Base-by-base conservation (phyloP, 1,284 basidiomycete genomes). In the Malassezia cuniculi region DNA sequence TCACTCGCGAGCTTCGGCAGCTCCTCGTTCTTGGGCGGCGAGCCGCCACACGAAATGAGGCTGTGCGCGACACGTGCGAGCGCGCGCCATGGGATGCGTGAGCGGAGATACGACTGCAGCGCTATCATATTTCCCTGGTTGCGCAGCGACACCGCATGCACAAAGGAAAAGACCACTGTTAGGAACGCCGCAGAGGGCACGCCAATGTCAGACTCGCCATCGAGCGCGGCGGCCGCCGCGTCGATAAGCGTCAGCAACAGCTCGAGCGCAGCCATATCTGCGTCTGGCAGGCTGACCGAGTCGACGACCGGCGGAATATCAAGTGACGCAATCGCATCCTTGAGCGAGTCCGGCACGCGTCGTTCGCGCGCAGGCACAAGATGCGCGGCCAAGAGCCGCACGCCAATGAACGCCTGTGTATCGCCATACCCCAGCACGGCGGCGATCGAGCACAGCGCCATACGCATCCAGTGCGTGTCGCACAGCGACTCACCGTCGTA, bases 381-480 rank as follows among this genome's bases (percentile, higher is more conserved):
- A 26, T 34, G 28, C 21, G 42, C 41, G 7, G 12, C 31, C 5
- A 44, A 24, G 2, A 25, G 22, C 15, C 32, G 36, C 4, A 19
- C 19, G 14, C 29, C 74, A 26, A 94, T 69, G 2, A 82, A 68
- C 3, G 82, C 78, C 8, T 73, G 74, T 1, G 77, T 73, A 14
- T 77, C 73, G 18, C 86, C 85, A 54, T 86, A 94, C 69, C 94
- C 85, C 53, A 93, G 72, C 9, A 93, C 66, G 0, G 82, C 75
- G 5, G 76, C 74, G n/a, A 90, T 73, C 61, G 14, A 12, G 19
- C 33, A 87, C 80, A 45, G 72, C 0, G 77, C 87, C 82, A 95
- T 89, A 80, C 90, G 85, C 54, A 85, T 81, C 90, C 90, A 97
- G 48, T 85, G 82, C 16, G 81, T 78, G 62, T 86, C 85, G 27